phyloP scores from a whole-genome alignment of 257 asterid species.

The Avicennia marina region DNA sequence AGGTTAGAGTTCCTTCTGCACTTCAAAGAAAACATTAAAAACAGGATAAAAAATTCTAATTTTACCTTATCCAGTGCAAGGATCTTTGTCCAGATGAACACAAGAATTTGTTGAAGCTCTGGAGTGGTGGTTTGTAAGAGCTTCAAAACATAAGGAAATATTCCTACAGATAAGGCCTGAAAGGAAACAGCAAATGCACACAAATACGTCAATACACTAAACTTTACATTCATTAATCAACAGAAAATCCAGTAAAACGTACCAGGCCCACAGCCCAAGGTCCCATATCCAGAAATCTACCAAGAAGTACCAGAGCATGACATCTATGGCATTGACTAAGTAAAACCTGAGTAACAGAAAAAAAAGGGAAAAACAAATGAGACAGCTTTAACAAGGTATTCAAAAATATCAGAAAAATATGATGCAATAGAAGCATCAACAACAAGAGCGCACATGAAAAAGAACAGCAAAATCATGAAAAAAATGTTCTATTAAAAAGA shows the following conservation, averaged over 20 bases:
- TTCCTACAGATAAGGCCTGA: constrained; percentile 97
- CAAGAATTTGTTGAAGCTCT: constrained; percentile 95
- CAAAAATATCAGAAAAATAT: not conserved
- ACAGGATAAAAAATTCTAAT: not conserved
- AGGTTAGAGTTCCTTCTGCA: not conserved
- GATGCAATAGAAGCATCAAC: not conserved
- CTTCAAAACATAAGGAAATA: constrained; percentile 95
- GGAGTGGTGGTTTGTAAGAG: constrained; percentile 94
- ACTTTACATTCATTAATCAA: constrained; percentile 11
- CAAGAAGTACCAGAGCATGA: constrained; percentile 98
- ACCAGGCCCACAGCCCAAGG: constrained; percentile 99
- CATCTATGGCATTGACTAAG: constrained; percentile 98
- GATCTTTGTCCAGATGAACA: constrained; percentile 97
- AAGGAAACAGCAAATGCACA: constrained; percentile 13
- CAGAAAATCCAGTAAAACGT: constrained; percentile 22
- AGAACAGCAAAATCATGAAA: no score
- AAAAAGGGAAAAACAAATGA: not conserved
- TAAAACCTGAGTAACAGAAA: constrained; percentile 57
- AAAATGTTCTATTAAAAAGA: no score
- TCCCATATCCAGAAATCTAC: constrained; percentile 99
- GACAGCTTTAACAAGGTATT: no score
- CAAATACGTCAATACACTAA: constrained; percentile 1
- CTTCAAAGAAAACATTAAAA: not conserved
- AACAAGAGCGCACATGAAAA: no score
- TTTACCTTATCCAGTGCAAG: constrained; percentile 94